These are phyloP conservation scores for Fusarium bulbicola DNA, from an alignment of 2,329 filamentous ascomycete genomes.

Conservation along the genomic window DNA sequence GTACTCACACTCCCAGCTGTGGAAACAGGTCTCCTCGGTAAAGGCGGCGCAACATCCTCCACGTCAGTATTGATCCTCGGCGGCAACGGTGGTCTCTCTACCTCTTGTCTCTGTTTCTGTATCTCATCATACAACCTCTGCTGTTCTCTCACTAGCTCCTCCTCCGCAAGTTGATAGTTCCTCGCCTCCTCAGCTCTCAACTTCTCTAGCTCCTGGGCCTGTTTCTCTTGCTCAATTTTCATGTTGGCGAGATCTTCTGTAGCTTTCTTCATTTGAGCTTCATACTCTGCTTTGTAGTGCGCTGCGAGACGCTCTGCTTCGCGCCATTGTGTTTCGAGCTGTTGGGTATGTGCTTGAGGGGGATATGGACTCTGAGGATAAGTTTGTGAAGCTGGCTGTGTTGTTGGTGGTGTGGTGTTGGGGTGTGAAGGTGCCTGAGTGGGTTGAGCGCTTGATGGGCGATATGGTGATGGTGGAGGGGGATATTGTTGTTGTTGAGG, in stretches of 20 bases:
- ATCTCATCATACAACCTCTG: slow-evolving; percentile 30
- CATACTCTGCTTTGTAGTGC: slow-evolving; percentile 31
- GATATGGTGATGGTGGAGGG: not conserved
- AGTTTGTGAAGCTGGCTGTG: not conserved
- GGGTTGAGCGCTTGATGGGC: not conserved
- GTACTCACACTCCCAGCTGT: not conserved
- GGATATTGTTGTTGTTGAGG: slow-evolving; percentile 6
- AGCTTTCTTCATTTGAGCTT: slow-evolving; percentile 13
- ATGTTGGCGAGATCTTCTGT: slow-evolving; percentile 20
- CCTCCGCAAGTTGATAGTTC: not conserved
- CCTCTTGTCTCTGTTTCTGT: not conserved
- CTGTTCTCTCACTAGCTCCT: slow-evolving; percentile 26
- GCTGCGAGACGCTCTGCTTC: slow-evolving; percentile 36
- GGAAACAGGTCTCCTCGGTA: slow-evolving; percentile 23
- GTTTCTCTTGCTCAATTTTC: slow-evolving; percentile 4
- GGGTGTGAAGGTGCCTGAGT: not conserved
- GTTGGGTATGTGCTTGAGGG: slow-evolving; percentile 8
- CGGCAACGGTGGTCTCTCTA: slow-evolving; percentile 5
- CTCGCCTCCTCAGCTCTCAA: slow-evolving; percentile 14
- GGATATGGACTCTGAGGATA: not conserved
- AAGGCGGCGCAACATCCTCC: slow-evolving; percentile 8
- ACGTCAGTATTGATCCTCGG: slow-evolving; percentile 1
- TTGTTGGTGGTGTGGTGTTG: not conserved
- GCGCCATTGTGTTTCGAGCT: slow-evolving; percentile 28
- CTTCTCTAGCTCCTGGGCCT: slow-evolving; percentile 2